Evolutionary conservation across 2,329 filamentous ascomycete genomes (phyloP).

Genomic region (Ilyonectria sp.): DNA sequence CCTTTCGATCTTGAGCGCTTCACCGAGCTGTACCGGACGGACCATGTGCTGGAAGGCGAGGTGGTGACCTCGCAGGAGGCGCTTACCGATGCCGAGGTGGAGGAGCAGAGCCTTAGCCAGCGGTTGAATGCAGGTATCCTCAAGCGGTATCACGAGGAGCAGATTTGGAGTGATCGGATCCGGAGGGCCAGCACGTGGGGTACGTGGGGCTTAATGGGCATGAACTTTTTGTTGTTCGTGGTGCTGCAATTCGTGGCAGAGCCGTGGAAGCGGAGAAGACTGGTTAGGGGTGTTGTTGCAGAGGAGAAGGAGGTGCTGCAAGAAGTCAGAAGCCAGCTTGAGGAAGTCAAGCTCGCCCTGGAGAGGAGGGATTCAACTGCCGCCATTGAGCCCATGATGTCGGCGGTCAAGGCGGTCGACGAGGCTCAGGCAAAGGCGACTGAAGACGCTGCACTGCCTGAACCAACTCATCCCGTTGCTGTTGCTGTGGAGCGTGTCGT

Average conservation of each 20-base stretch:
- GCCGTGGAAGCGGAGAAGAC: slow-evolving; percentile 86
- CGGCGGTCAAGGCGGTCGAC: slow-evolving; percentile 29
- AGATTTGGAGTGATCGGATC: slow-evolving; percentile 99
- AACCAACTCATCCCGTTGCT: slow-evolving; percentile 11
- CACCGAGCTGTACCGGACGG: slow-evolving; percentile 90
- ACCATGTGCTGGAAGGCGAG: slow-evolving; percentile 92
- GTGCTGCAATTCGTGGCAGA: slow-evolving; percentile 91
- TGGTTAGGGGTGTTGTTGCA: slow-evolving; percentile 88
- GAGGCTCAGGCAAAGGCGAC: slow-evolving; percentile 18
- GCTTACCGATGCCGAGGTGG: slow-evolving; percentile 82
- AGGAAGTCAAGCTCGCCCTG: slow-evolving; percentile 50
- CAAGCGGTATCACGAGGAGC: slow-evolving; percentile 96
- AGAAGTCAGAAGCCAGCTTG: slow-evolving; percentile 62
- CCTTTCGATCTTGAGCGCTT: slow-evolving; percentile 92
- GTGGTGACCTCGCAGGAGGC: slow-evolving; percentile 81
- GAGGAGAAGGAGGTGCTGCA: slow-evolving; percentile 76
- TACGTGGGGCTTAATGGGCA: slow-evolving; percentile 97
- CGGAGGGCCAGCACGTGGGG: slow-evolving; percentile 97
- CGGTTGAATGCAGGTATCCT: slow-evolving; percentile 87
- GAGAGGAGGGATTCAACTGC: slow-evolving; percentile 45
- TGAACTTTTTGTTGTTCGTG: slow-evolving; percentile 92
- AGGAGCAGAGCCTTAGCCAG: slow-evolving; percentile 83
- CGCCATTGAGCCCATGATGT: slow-evolving; percentile 27
- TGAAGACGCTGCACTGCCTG: slow-evolving; percentile 22
- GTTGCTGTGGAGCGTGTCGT: slow-evolving; percentile 22